Conservation (phyloP, 2,329 filamentous ascomycete species). For the Ceratocystis eucalypticola region DNA sequence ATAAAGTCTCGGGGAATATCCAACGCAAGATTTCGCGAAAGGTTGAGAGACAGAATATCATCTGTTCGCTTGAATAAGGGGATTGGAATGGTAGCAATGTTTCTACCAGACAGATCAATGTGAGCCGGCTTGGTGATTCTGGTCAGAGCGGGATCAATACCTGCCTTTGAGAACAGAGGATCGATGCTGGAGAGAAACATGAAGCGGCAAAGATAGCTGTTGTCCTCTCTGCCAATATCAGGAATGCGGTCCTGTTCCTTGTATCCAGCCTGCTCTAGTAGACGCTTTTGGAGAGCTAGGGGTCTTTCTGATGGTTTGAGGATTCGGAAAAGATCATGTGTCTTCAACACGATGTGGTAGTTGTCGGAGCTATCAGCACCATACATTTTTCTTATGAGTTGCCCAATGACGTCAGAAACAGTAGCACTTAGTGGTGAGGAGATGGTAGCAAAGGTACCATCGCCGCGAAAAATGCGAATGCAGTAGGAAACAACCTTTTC, state of each 20-base stretch:
- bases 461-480: conserved; percentile 86
- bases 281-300: conserved; percentile 76
- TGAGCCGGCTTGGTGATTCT: conserved; percentile 86
- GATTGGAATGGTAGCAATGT: conserved; percentile 89
- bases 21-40: conserved; percentile 82
- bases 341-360: conserved; percentile 89
- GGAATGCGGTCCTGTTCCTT: conserved; percentile 75
- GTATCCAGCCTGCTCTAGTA: conserved; percentile 87
- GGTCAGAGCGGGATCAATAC: conserved; percentile 64
- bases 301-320: conserved; percentile 67
- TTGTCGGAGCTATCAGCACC: conserved; percentile 81
- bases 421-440: conserved; percentile 73
- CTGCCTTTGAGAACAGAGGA: conserved; percentile 49
- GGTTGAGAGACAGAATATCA: conserved; percentile 88
- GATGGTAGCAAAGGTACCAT: conserved; percentile 87
- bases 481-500: conserved; percentile 70
- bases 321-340: conserved; percentile 77
- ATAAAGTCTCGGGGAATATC: conserved; percentile 95
- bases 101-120: conserved; percentile 79
- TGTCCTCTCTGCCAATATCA: conserved; percentile 90
- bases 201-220: conserved; percentile 92
- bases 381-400: conserved; percentile 88
- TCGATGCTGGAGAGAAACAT: conserved; percentile 60
- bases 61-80: conserved; percentile 78
- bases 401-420: conserved; percentile 74